Conservation (phyloP, 2,329 filamentous ascomycete genomes). For the Erysiphe neolycopersici region DNA sequence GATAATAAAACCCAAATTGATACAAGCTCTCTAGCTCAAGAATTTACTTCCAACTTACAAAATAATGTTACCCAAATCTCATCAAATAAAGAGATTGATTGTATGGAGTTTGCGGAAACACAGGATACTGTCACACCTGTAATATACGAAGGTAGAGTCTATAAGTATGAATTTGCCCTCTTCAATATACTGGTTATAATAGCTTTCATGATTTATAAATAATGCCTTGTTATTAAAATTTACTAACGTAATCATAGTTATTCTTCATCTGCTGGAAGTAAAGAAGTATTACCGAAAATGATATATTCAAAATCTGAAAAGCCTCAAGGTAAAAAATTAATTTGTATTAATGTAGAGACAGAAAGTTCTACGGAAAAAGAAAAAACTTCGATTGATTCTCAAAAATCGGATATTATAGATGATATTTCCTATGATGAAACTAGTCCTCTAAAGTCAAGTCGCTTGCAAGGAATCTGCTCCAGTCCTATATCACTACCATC, state of each 20-base stretch:
- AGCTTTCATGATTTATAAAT: neutral
- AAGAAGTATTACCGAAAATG: neutral
- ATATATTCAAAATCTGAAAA: neutral
- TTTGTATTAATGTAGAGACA: too few relatives aligned
- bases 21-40: conserved; percentile 7
- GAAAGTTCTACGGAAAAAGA: too few relatives aligned
- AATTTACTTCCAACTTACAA: conserved; percentile 12
- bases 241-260: neutral
- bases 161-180: neutral
- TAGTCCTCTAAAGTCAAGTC: too few relatives aligned
- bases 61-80: conserved; percentile 10
- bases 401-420: too few relatives aligned
- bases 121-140: neutral
- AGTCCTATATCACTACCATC: too few relatives aligned
- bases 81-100: too few relatives aligned
- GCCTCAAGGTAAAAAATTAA: too few relatives aligned
- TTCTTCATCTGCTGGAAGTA: neutral
- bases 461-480: too few relatives aligned
- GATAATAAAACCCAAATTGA: too few relatives aligned
- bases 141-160: neutral
- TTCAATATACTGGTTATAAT: neutral
- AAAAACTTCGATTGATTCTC: too few relatives aligned
- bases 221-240: neutral
- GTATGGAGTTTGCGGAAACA: neutral
- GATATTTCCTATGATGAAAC: too few relatives aligned